These are phyloP conservation scores for Tuber magnatum DNA, from an alignment of 495 filamentous ascomycete genomes.

Conservation along the genomic window DNA sequence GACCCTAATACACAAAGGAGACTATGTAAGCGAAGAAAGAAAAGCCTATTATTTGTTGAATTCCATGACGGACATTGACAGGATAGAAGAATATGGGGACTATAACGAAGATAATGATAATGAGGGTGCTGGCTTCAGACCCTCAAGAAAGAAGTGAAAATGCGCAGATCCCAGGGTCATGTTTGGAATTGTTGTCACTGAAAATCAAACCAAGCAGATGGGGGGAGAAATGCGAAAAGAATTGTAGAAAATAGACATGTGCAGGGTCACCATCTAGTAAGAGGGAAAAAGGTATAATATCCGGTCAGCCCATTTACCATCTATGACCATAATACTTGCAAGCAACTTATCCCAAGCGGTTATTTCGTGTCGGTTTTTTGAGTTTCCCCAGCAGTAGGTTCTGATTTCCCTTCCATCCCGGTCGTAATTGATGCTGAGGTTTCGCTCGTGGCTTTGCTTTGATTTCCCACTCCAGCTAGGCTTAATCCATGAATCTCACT, in stretches of 20 bases:
- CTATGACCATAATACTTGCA: background rate
- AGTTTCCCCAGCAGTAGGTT: background rate
- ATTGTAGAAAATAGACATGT: background rate
- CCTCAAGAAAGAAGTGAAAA: background rate
- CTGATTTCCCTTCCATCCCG: background rate
- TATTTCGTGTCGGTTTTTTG: background rate
- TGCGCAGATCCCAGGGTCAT: background rate
- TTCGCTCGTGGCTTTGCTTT: constrained; percentile 5
- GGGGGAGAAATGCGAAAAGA: background rate
- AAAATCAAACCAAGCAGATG: background rate
- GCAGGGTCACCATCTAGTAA: background rate
- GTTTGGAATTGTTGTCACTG: background rate
- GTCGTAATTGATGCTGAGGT: background rate
- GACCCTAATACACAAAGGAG: constrained; percentile 15
- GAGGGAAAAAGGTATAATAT: background rate
- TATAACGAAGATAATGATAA: background rate
- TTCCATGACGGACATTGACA: background rate
- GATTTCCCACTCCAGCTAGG: constrained; percentile 8
- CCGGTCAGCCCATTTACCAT: background rate
- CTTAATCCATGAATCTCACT: constrained; percentile 8
- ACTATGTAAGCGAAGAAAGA: constrained; percentile 9
- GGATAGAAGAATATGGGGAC: background rate
- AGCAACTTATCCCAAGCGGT: background rate
- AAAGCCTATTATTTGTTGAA: background rate
- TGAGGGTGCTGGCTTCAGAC: background rate